phyloP scores from a whole-genome alignment of 2,329 filamentous ascomycete genomes.

The Dendrostoma leiphaemia region DNA sequence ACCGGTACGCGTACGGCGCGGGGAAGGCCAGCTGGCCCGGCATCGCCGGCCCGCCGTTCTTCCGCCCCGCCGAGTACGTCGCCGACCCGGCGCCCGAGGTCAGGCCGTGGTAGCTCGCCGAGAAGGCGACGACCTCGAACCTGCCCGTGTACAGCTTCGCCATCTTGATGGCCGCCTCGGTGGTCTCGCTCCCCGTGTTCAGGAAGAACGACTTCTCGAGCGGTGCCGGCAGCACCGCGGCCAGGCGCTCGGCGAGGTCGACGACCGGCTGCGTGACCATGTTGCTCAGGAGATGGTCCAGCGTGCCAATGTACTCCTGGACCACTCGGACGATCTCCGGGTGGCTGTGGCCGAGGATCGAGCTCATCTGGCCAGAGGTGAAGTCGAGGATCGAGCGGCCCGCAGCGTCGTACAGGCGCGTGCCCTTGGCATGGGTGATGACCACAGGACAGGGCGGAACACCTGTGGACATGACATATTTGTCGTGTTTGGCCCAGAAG shows the following conservation, averaged over 20 bases:
- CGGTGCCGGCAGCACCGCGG: conserved; percentile 40
- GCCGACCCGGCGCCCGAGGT: conserved; percentile 51
- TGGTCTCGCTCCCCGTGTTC: conserved; percentile 53
- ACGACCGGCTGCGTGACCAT: conserved; percentile 57
- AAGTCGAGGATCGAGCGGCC: conserved; percentile 52
- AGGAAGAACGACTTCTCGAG: conserved; percentile 56
- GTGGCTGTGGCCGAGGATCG: conserved; percentile 54
- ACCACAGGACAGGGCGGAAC: conserved; percentile 37
- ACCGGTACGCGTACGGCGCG: conserved; percentile 60
- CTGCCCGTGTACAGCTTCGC: conserved; percentile 62
- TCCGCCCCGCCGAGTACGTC: conserved; percentile 52
- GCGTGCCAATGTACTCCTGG: conserved; percentile 40
- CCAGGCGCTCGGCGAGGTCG: conserved; percentile 48
- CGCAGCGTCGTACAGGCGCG: conserved; percentile 41
- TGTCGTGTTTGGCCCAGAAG: conserved; percentile 35
- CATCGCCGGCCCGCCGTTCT: conserved; percentile 42
- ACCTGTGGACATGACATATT: conserved; percentile 41
- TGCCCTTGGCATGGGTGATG: conserved; percentile 44
- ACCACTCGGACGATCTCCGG: conserved; percentile 55
- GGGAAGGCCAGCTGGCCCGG: conserved; percentile 59
- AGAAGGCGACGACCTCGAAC: conserved; percentile 61
- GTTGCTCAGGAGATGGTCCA: conserved; percentile 57
- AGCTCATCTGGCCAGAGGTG: conserved; percentile 60
- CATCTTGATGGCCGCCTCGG: conserved; percentile 61
- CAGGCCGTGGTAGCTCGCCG: conserved; percentile 59